These are phyloP conservation scores for Globisporangium barbulae DNA, from an alignment of 352 stramenopile genomes.

Conservation along the genomic window DNA sequence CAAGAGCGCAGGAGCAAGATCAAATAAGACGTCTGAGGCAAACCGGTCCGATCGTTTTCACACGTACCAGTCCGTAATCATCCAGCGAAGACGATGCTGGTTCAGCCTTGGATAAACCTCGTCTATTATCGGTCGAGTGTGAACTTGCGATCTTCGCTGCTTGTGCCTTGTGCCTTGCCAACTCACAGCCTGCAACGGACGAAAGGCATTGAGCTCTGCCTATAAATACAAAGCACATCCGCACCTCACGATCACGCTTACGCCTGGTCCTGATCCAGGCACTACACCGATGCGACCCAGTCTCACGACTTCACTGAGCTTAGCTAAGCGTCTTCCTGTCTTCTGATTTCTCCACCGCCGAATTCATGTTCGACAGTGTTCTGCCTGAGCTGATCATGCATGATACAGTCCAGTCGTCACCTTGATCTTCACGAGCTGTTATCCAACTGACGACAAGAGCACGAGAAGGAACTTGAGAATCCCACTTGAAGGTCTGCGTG, in stretches of 20 bases:
- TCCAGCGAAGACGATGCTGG: background rate
- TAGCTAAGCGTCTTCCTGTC: background rate
- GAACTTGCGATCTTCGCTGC: background rate
- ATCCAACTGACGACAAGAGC: background rate
- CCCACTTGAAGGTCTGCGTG: background rate
- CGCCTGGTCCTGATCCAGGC: background rate
- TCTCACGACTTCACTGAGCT: background rate
- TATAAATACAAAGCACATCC: slow-evolving; percentile 3
- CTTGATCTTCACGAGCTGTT: background rate
- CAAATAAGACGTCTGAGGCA: background rate
- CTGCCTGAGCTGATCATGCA: background rate
- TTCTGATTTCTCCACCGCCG: background rate
- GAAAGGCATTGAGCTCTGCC: background rate
- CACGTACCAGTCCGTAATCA: background rate
- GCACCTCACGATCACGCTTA: background rate
- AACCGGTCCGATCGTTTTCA: background rate
- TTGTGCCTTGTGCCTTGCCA: background rate
- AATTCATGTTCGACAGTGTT: background rate
- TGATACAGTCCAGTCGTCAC: background rate
- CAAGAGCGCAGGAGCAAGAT: background rate
- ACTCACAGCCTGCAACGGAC: background rate
- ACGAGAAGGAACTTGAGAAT: background rate
- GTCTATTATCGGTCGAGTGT: background rate
- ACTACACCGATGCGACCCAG: background rate
- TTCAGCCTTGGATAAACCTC: background rate